These are phyloP conservation scores for Pseudomassariella vexata DNA, from an alignment of 2,329 filamentous ascomycete genomes.

Conservation along the genomic window DNA sequence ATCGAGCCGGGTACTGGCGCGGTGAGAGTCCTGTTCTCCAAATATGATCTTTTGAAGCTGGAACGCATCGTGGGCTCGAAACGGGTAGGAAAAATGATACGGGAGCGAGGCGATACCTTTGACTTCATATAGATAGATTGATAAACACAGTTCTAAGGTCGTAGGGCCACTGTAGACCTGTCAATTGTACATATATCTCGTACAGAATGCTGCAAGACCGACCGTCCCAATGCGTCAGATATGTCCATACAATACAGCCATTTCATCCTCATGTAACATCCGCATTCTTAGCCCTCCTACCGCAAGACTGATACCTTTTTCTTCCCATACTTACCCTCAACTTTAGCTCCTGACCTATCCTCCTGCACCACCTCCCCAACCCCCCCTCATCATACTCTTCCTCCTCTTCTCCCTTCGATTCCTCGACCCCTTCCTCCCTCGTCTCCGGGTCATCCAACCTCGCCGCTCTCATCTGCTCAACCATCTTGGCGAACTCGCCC, in stretches of 20 bases:
- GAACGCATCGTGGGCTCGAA: slow-evolving; percentile 82
- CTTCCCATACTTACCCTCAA: slow-evolving; percentile 3
- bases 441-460: slow-evolving; percentile 8
- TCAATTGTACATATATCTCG: slow-evolving; percentile 6
- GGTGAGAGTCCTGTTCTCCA: slow-evolving; percentile 68
- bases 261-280: not conserved
- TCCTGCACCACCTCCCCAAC: not conserved
- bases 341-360: not conserved
- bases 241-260: slow-evolving; percentile 7
- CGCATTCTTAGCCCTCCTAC: slow-evolving; percentile 1
- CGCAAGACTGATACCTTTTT: slow-evolving; percentile 3
- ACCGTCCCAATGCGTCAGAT: not conserved
- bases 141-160: too few species aligned
- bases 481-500: slow-evolving; percentile 61
- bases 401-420: not conserved
- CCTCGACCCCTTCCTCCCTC: slow-evolving; percentile 1
- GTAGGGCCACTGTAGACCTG: too few species aligned
- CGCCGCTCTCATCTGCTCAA: slow-evolving; percentile 34
- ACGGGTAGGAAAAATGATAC: slow-evolving; percentile 77
- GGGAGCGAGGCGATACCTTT: slow-evolving; percentile 83
- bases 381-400: slow-evolving; percentile 1
- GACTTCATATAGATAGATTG: slow-evolving; percentile 67
- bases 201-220: slow-evolving; percentile 1
- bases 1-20: slow-evolving; percentile 54
- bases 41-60: slow-evolving; percentile 82